These are phyloP conservation scores for Diplodia mutila DNA, from an alignment of 2,329 filamentous ascomycete species.

Conservation along the genomic window DNA sequence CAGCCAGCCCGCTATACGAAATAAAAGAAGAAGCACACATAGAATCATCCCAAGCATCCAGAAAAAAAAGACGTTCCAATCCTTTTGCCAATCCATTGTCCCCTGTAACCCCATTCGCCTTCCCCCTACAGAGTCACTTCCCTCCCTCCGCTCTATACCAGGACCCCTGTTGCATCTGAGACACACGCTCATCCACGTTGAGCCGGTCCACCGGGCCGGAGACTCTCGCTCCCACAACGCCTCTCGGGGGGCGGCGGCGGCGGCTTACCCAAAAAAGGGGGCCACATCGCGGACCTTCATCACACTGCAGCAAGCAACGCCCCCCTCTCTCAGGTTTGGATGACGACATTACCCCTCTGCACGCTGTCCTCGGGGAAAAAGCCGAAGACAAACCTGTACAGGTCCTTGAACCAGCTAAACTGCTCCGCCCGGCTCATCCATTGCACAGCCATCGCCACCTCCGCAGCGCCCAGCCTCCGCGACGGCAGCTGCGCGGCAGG, in stretches of 20 bases:
- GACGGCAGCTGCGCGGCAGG: constrained; percentile 53
- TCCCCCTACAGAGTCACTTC: background rate
- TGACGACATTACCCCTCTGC: constrained; percentile 19
- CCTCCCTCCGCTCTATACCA: background rate
- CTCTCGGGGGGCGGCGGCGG: background rate
- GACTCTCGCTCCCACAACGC: background rate
- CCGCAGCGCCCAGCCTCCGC: constrained; percentile 61
- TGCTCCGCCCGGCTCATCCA: constrained; percentile 74
- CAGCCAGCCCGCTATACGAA: constrained; percentile 11
- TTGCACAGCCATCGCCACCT: constrained; percentile 77
- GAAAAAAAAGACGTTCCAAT: background rate
- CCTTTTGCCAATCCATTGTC: background rate
- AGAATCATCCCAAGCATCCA: constrained; percentile 5
- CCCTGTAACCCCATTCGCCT: background rate
- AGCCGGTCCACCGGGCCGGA: constrained; percentile 4
- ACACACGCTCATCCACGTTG: constrained; percentile 1
- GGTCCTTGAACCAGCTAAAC: constrained; percentile 78
- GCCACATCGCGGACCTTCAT: background rate
- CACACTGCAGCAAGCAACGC: background rate
- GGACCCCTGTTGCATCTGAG: background rate
- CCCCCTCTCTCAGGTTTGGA: constrained; percentile 6
- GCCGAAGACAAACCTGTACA: constrained; percentile 83
- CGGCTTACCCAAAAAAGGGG: background rate
- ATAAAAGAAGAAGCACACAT: constrained; percentile 12
- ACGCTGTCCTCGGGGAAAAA: constrained; percentile 73